These are phyloP conservation scores for Magnolia kwangsiensis DNA, from an alignment of 164 flowering plant genomes.

Conservation along the genomic window DNA sequence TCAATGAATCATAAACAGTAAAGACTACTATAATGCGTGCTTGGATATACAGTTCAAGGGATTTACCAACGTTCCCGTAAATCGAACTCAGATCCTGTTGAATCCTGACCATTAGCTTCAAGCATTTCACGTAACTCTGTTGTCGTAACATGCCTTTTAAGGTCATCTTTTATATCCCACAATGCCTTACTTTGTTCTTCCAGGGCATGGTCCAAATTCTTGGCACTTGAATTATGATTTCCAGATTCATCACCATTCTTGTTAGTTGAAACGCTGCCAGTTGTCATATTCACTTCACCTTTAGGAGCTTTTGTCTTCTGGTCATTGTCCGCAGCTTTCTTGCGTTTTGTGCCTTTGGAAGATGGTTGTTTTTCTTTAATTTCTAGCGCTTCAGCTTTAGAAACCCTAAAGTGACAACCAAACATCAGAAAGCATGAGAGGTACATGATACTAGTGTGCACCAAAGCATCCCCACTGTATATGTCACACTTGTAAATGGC, in stretches of 20 bases:
- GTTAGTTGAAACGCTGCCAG: slow-evolving; percentile 15
- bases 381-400: slow-evolving; percentile 22
- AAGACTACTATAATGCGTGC: not conserved
- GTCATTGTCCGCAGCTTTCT: slow-evolving; percentile 30
- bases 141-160: slow-evolving; percentile 72
- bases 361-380: slow-evolving; percentile 19
- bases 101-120: slow-evolving; percentile 71
- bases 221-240: slow-evolving; percentile 17
- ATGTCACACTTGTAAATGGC: no score
- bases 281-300: slow-evolving; percentile 35
- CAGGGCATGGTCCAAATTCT: slow-evolving; percentile 42
- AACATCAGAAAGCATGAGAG: not conserved
- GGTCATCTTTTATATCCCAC: slow-evolving; percentile 86
- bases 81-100: slow-evolving; percentile 85
- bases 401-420: slow-evolving; percentile 15
- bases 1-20: not conserved
- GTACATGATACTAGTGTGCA: not conserved
- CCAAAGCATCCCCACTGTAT: no score
- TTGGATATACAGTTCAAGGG: not conserved
- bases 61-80: slow-evolving; percentile 85
- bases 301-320: slow-evolving; percentile 55
- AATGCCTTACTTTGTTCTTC: slow-evolving; percentile 66
- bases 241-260: slow-evolving; percentile 14
- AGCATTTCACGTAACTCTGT: slow-evolving; percentile 87
- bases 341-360: slow-evolving; percentile 62